Base-by-base conservation (phyloP, 2,329 filamentous ascomycete species). In the Scolecobasidium constrictum region DNA sequence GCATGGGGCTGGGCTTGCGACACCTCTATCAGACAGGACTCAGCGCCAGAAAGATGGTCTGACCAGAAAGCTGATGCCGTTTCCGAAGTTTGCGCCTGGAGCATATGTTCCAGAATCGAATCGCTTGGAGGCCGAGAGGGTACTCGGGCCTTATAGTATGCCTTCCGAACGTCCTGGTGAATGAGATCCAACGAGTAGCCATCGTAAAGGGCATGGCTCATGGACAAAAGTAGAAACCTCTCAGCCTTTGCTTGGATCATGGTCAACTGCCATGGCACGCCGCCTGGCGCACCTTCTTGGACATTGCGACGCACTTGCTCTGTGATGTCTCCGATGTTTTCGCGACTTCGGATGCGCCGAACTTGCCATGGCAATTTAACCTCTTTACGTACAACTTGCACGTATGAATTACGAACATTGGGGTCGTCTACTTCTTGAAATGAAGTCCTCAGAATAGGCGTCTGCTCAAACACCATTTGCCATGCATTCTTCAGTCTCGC, bases 181-280 rank as follows among this genome's bases (percentile, higher is more conserved):
- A 95, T 60, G 13, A 93, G 63, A 3, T 69, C 67, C 11, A 95
- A 71, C 3, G 87, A 94, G 75, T 81, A 87, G 1, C 88, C 88
- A 55, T 95, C 88, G 50, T 95, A 95, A 16, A 94, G 68, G 2
- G 87, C 86, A 60, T 95, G 88, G 0, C 87, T 74, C 31, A 94
- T 78, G 0, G 86, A 88, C 1, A 95, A 57, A 4, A 75, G 45
- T n/a, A 77, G 52, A 44, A 70, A 72, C 3, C 42, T 55, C 13
- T 60, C 55, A 4, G 47, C 40, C 1, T 53, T 43, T 16, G 61
- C 54, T 13, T 56, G 48, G 16, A 68, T 50, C 3, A 68, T 40
- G 3, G 58, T 60, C 12, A 75, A 43, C 13, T 59, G 59, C 20
- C 52, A 57, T 40, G 18, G 60, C 51, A 31, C 52, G 50, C 3